Percentiles rank a stretch among this genome's conserved stretches.
These are phyloP conservation scores for Articulospora tetracladia DNA, from an alignment of 495 filamentous ascomycete species.

Conservation along the genomic window DNA sequence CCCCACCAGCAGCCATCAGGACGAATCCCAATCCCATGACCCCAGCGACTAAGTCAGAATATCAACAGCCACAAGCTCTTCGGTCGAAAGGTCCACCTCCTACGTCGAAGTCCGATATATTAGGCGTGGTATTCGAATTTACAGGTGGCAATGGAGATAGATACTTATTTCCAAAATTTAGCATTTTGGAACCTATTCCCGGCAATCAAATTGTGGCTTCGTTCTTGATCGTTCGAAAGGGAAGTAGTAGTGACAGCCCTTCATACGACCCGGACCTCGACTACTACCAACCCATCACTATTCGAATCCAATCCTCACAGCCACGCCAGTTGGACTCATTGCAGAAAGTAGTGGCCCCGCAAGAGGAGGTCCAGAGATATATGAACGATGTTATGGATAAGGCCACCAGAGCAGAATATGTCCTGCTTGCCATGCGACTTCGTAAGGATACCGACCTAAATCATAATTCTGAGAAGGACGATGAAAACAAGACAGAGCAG, in stretches of 20 bases:
- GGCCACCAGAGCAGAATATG: slow-evolving; percentile 64
- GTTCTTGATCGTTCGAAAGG: slow-evolving; percentile 62
- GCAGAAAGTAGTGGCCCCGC: slow-evolving; percentile 70
- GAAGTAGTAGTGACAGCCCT: slow-evolving; percentile 42
- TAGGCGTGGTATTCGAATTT: slow-evolving; percentile 82
- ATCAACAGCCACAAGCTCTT: slow-evolving; percentile 33
- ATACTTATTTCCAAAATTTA: slow-evolving; percentile 83
- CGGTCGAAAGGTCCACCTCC: slow-evolving; percentile 51
- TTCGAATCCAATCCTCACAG: slow-evolving; percentile 63
- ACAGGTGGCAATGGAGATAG: slow-evolving; percentile 76
- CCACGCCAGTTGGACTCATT: slow-evolving; percentile 67
- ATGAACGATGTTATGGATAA: slow-evolving; percentile 83
- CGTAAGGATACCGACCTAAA: slow-evolving; percentile 43
- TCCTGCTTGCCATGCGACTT: slow-evolving; percentile 62
- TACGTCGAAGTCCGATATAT: slow-evolving; percentile 55
- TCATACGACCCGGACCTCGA: slow-evolving; percentile 53
- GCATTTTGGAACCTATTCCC: slow-evolving; percentile 69
- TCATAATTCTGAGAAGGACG: slow-evolving; percentile 21
- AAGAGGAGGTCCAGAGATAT: slow-evolving; percentile 72
- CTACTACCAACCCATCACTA: slow-evolving; percentile 89
- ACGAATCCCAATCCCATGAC: slow-evolving; percentile 9
- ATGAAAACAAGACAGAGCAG: slow-evolving; percentile 12
- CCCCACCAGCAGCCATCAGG: slow-evolving; percentile 18
- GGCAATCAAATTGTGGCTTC: slow-evolving; percentile 52
- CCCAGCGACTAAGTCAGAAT: slow-evolving; percentile 26